A percentile compares a stretch with the other conserved stretches of the same genome.
phyloP scores from a whole-genome alignment of 2,329 filamentous ascomycete genomes.

The Fusarium sp. region DNA sequence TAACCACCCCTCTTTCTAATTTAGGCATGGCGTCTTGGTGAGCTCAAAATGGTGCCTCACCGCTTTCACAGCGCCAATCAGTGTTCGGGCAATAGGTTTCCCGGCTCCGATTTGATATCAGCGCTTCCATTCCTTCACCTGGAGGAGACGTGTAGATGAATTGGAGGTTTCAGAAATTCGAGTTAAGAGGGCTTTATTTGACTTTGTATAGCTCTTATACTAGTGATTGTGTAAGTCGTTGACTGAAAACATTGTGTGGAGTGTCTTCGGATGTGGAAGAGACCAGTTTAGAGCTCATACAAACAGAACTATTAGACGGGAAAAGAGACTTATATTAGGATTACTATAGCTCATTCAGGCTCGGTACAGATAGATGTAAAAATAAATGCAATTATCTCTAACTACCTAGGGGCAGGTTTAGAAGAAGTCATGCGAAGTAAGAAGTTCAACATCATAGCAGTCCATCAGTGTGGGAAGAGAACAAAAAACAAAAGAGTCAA shows the following conservation, averaged over 20 bases:
- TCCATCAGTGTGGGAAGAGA: neutral
- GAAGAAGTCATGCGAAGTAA: neutral
- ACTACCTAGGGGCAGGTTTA: neutral
- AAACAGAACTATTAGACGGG: neutral
- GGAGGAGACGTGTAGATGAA: neutral
- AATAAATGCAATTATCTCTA: too few species aligned
- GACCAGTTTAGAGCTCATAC: neutral
- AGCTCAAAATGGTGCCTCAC: constrained; percentile 40
- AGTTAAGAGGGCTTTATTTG: neutral
- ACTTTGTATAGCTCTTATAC: rapidly evolving
- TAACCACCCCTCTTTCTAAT: constrained; percentile 52
- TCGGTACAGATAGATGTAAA: too few species aligned
- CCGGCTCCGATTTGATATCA: neutral
- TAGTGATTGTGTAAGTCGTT: neutral
- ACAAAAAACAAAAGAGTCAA: neutral
- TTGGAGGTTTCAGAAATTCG: neutral
- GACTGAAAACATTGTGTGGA: neutral
- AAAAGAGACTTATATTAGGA: neutral
- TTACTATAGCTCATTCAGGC: neutral
- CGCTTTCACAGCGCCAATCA: constrained; percentile 41
- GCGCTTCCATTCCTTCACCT: neutral
- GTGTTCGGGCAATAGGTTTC: neutral
- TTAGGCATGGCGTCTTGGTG: constrained; percentile 42
- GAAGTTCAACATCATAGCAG: neutral
- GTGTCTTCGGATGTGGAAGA: neutral